These are phyloP conservation scores for Metarhizium rileyi DNA, from an alignment of 2,329 filamentous ascomycete genomes.

Conservation along the genomic window DNA sequence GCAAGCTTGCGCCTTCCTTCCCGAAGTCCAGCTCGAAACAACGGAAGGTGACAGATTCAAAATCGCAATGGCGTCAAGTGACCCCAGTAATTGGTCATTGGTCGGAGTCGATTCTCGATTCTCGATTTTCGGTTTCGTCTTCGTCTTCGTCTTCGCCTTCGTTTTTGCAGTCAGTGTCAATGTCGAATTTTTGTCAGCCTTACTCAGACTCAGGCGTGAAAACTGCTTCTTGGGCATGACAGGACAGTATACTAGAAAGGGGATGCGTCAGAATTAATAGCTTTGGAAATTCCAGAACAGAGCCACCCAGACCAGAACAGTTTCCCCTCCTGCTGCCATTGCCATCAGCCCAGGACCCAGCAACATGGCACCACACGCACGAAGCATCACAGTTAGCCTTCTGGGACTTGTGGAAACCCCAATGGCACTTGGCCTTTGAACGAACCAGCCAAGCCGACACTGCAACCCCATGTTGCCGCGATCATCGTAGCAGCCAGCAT, in stretches of 20 bases:
- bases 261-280: neutral
- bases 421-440: neutral
- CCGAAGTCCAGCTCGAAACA: neutral
- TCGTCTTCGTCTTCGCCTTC: neutral
- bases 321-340: neutral
- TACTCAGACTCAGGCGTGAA: neutral
- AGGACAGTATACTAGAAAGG: neutral
- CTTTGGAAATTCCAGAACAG: neutral
- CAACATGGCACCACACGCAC: too few species aligned
- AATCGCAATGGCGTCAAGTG: too few species aligned
- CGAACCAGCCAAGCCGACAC: neutral
- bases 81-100: neutral
- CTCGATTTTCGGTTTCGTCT: neutral
- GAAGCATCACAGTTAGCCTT: neutral
- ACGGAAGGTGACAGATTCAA: neutral
- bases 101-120: neutral
- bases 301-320: neutral
- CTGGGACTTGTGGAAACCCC: neutral
- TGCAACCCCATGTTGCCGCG: neutral
- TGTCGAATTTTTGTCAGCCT: neutral
- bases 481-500: neutral
- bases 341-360: neutral
- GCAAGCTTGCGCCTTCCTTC: neutral
- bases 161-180: neutral
- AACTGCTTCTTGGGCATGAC: neutral